These are phyloP conservation scores for Aureobasidium namibiae DNA, from an alignment of 2,329 filamentous ascomycete species.

Conservation along the genomic window DNA sequence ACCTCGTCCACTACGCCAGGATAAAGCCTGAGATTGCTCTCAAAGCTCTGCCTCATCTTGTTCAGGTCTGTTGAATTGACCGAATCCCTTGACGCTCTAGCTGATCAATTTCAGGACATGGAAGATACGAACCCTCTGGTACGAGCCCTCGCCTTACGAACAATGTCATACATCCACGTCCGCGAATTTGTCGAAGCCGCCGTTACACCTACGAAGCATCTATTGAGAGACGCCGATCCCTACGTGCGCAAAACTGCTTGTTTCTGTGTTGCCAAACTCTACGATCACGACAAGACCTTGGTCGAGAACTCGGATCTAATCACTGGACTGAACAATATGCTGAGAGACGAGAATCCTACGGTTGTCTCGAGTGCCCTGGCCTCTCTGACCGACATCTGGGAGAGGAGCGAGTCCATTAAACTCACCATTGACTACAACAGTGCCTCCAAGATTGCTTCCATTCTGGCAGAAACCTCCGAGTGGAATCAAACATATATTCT, in stretches of 20 bases:
- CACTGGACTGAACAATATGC: conserved; percentile 77
- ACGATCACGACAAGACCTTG: conserved; percentile 86
- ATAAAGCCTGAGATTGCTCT: conserved; percentile 90
- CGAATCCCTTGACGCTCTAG: background rate
- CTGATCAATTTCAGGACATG: conserved; percentile 59
- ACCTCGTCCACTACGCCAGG: conserved; percentile 91
- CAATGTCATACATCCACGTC: conserved; percentile 96
- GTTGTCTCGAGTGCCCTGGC: conserved; percentile 93
- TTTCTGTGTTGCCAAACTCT: conserved; percentile 93
- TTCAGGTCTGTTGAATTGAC: conserved; percentile 51
- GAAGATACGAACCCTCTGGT: conserved; percentile 88
- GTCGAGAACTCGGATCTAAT: conserved; percentile 90
- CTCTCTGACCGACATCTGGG: conserved; percentile 94
- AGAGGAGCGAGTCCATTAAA: conserved; percentile 93
- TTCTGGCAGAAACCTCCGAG: conserved; percentile 93
- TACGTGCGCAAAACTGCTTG: conserved; percentile 97
- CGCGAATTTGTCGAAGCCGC: conserved; percentile 91
- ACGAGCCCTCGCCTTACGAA: conserved; percentile 81
- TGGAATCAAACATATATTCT: conserved; percentile 99
- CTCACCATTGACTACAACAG: conserved; percentile 96
- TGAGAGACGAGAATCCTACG: conserved; percentile 93
- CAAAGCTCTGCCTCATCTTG: conserved; percentile 80
- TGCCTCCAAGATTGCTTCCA: conserved; percentile 96
- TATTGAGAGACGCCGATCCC: conserved; percentile 80
- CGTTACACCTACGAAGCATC: conserved; percentile 70